These are phyloP conservation scores for Fusarium newnesense DNA, from an alignment of 2,329 filamentous ascomycete species.

Conservation along the genomic window DNA sequence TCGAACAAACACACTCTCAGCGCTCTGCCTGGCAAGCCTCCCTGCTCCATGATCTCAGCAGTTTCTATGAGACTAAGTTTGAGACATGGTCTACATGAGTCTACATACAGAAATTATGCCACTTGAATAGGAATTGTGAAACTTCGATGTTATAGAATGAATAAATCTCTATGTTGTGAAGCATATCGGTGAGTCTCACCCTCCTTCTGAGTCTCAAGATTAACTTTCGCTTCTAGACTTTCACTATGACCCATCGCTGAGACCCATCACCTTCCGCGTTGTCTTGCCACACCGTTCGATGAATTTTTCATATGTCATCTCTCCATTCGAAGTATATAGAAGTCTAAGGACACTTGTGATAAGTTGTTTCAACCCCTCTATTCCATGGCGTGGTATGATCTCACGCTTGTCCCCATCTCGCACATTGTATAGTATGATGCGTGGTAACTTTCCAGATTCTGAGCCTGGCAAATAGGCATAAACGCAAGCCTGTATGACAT, in stretches of 20 bases:
- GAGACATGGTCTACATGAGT: neutral
- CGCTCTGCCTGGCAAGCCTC: neutral
- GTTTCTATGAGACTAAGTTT: neutral
- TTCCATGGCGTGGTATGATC: constrained; percentile 23
- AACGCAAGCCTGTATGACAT: constrained; percentile 41
- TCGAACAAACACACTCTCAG: neutral
- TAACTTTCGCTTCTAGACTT: neutral
- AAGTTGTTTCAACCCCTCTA: constrained; percentile 12
- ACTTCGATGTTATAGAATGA: neutral
- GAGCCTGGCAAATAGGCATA: constrained; percentile 41
- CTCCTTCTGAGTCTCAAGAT: neutral
- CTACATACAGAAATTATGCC: neutral
- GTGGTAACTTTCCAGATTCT: constrained; percentile 13
- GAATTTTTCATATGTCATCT: constrained; percentile 25
- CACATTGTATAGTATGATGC: constrained; percentile 43
- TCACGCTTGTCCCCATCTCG: constrained; percentile 42
- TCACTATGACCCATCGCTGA: neutral
- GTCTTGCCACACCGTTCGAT: constrained; percentile 5
- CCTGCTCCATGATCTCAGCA: neutral
- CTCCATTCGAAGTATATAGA: constrained; percentile 27
- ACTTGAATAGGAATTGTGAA: neutral
- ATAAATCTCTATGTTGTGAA: neutral
- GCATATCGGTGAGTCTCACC: neutral
- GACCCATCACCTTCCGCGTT: constrained; percentile 5
- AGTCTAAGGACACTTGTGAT: constrained; percentile 30